These are phyloP conservation scores for Paragyromitra xinjiangensis DNA, from an alignment of 495 filamentous ascomycete genomes.

Conservation along the genomic window DNA sequence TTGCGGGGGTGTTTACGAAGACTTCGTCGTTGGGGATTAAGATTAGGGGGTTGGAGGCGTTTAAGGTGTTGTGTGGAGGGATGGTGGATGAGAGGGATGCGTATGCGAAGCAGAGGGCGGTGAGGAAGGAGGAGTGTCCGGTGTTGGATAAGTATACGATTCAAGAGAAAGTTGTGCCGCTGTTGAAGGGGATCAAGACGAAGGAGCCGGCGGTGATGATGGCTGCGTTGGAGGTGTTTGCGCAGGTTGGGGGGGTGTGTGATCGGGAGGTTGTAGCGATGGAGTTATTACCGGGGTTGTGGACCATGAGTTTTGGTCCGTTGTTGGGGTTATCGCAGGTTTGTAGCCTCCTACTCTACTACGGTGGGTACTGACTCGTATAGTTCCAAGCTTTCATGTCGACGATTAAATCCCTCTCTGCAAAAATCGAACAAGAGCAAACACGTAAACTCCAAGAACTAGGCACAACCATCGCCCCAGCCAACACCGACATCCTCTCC, in stretches of 20 bases:
- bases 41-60: slow-evolving; percentile 86
- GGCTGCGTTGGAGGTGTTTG: slow-evolving; percentile 84
- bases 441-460: slow-evolving; percentile 86
- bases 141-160: slow-evolving; percentile 96
- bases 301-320: slow-evolving; percentile 91
- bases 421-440: slow-evolving; percentile 85
- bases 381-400: slow-evolving; percentile 88
- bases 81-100: slow-evolving; percentile 36
- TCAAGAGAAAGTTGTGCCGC: slow-evolving; percentile 92
- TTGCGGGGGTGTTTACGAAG: slow-evolving; percentile 86
- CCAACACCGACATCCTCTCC: slow-evolving; percentile 67
- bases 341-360: not conserved
- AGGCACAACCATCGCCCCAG: slow-evolving; percentile 47
- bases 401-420: slow-evolving; percentile 80
- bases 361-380: not conserved
- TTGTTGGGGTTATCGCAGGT: slow-evolving; percentile 76
- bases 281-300: slow-evolving; percentile 87
- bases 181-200: slow-evolving; percentile 92
- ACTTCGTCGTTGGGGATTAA: slow-evolving; percentile 95
- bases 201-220: slow-evolving; percentile 98
- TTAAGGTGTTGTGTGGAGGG: slow-evolving; percentile 87
- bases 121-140: slow-evolving; percentile 66
- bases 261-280: slow-evolving; percentile 94
- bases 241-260: slow-evolving; percentile 78
- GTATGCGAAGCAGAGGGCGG: slow-evolving; percentile 12